Percentiles rank a stretch among this genome's conserved stretches.
Conservation (phyloP, 306 rosid species). For the Vigna mungo region DNA sequence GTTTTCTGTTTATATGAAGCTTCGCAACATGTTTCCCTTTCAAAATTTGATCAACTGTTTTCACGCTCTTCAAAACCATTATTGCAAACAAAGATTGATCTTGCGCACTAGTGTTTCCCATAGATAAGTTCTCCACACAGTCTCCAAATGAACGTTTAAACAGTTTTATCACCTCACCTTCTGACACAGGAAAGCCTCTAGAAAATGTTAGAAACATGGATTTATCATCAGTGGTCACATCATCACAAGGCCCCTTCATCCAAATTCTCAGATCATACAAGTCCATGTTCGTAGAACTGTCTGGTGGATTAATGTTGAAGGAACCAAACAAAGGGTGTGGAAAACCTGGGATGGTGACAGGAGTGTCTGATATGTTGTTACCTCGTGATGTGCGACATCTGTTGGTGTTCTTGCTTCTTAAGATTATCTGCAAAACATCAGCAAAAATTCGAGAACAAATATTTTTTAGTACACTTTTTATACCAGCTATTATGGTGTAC, state of each 20-base stretch:
- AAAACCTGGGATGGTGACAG: conserved; percentile 55
- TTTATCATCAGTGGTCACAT: conserved; percentile 53
- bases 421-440: conserved; percentile 51
- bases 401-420: background rate
- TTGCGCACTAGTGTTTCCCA: conserved; percentile 40
- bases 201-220: conserved; percentile 76
- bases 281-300: background rate
- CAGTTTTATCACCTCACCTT: conserved; percentile 50
- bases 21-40: conserved; percentile 52
- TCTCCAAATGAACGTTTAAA: conserved; percentile 48
- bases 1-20: conserved; percentile 62
- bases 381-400: background rate
- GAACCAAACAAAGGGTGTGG: conserved; percentile 71
- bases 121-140: conserved; percentile 51
- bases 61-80: conserved; percentile 52
- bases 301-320: conserved; percentile 28
- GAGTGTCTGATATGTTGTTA: conserved; percentile 17
- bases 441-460: conserved; percentile 54
- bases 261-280: conserved; percentile 47
- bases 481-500: conserved; percentile 49
- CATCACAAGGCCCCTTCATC: conserved; percentile 38
- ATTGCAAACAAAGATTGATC: conserved; percentile 65
- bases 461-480: conserved; percentile 52
- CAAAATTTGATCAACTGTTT: conserved; percentile 51
- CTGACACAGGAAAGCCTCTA: conserved; percentile 62